Conservation (phyloP, 257 asterid genomes). For the Solanum dulcamara region DNA sequence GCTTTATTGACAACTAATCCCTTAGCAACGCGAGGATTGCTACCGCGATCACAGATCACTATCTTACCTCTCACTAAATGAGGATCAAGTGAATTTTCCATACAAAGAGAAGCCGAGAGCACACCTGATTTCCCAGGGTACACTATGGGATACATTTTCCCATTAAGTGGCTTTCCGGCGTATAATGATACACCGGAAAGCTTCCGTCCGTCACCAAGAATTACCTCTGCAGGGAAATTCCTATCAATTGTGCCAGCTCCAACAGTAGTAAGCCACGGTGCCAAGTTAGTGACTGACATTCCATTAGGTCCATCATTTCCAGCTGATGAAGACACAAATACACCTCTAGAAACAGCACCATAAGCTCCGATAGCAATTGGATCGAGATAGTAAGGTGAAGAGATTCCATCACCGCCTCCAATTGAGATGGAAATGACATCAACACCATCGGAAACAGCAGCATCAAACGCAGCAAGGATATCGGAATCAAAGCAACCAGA, state of each 20-base stretch:
- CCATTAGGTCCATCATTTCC: constrained; percentile 97
- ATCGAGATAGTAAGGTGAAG: constrained; percentile 92
- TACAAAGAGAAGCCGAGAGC: constrained; percentile 80
- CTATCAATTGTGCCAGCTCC: constrained; percentile 96
- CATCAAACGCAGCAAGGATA: constrained; percentile 87
- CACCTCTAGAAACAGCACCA: constrained; percentile 94
- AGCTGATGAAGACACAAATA: constrained; percentile 85
- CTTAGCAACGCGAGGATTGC: constrained; percentile 84
- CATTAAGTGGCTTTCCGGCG: constrained; percentile 56
- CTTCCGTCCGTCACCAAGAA: constrained; percentile 55
- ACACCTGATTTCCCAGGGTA: constrained; percentile 85
- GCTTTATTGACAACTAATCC: constrained; percentile 83
- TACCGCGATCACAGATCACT: constrained; percentile 90
- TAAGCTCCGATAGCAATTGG: constrained; percentile 94
- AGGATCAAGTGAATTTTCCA: constrained; percentile 84
- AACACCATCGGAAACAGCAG: constrained; percentile 85
- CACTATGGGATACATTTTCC: constrained; percentile 60
- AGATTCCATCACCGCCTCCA: constrained; percentile 90
- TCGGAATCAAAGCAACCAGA: constrained; percentile 98
- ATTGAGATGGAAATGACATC: constrained; percentile 89
- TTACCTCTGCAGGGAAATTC: constrained; percentile 70
- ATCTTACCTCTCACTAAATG: constrained; percentile 54
- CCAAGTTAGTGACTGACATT: constrained; percentile 89
- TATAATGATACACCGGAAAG: constrained; percentile 74
- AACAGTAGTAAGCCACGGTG: constrained; percentile 95